A percentile compares a stretch with the other conserved stretches of the same genome.
phyloP scores from a whole-genome alignment of 1,139 yeast species.

The Pneumocystis oryctolagi region DNA sequence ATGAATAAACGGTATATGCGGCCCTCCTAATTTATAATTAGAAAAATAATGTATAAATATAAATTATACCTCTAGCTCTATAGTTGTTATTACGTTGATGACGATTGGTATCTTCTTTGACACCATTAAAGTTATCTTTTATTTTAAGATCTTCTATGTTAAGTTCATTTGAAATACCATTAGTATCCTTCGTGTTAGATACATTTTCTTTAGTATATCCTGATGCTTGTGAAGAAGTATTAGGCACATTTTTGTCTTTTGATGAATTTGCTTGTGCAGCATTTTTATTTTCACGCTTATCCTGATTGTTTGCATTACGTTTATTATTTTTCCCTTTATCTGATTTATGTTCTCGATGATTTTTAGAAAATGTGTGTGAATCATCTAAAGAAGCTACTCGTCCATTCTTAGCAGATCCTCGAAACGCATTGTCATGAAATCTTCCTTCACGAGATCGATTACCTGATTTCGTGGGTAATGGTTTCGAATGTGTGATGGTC shows the following conservation, averaged over 20 bases:
- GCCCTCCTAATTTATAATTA: background rate
- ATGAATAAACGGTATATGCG: background rate
- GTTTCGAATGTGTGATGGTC: constrained; percentile 6
- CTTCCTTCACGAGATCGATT: background rate
- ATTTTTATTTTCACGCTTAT: background rate
- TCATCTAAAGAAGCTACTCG: background rate
- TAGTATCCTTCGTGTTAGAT: background rate
- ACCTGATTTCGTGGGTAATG: background rate
- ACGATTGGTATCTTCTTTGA: background rate
- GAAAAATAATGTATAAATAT: background rate
- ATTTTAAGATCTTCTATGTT: background rate
- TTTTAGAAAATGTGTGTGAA: background rate
- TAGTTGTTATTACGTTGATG: background rate
- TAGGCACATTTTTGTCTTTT: background rate
- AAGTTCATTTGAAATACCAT: background rate
- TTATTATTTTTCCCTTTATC: background rate
- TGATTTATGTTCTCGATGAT: background rate
- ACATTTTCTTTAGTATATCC: background rate
- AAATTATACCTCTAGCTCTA: background rate
- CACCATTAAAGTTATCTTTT: background rate
- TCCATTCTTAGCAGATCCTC: background rate
- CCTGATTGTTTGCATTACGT: background rate
- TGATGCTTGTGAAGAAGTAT: background rate
- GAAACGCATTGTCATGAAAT: background rate
- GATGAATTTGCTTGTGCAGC: background rate